Percentiles rank a stretch among this genome's conserved stretches.
phyloP scores from a whole-genome alignment of 1,284 basidiomycete genomes.

The Ustilago hordei region DNA sequence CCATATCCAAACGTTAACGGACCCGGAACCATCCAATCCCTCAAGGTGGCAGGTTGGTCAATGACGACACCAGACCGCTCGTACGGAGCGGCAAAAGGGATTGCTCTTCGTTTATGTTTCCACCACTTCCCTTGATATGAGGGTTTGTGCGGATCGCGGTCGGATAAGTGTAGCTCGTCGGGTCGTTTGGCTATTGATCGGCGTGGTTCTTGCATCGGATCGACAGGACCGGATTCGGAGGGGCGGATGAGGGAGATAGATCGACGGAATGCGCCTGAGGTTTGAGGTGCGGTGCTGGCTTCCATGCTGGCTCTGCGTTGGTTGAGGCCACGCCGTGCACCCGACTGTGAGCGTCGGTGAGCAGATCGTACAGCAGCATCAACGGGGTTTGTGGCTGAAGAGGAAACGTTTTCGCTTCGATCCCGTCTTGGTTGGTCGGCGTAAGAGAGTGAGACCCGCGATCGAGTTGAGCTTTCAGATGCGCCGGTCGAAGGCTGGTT shows the following conservation, averaged over 20 bases:
- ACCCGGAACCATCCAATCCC: slow-evolving; percentile 45
- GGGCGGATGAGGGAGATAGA: slow-evolving; percentile 20
- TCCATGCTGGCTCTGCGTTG: slow-evolving; percentile 21
- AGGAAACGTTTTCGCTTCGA: slow-evolving; percentile 22
- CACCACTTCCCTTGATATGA: slow-evolving; percentile 1
- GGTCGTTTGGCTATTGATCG: slow-evolving; percentile 46
- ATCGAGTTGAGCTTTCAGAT: slow-evolving; percentile 3
- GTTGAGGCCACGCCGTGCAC: slow-evolving; percentile 10
- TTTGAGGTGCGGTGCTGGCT: slow-evolving; percentile 6
- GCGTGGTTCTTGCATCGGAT: slow-evolving; percentile 50
- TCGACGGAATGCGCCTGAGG: slow-evolving; percentile 21
- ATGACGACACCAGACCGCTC: slow-evolving; percentile 48
- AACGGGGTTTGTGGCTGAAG: slow-evolving; percentile 2
- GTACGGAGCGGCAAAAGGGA: slow-evolving; percentile 53
- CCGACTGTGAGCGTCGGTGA: slow-evolving; percentile 30
- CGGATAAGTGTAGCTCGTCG: slow-evolving; percentile 29
- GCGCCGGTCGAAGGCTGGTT: background rate
- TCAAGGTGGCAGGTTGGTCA: slow-evolving; percentile 26
- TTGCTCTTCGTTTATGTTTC: slow-evolving; percentile 18
- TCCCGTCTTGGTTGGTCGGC: slow-evolving; percentile 18
- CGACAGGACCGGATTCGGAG: slow-evolving; percentile 23
- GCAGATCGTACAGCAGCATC: background rate
- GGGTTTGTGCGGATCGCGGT: slow-evolving; percentile 37
- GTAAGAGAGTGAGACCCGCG: slow-evolving; percentile 28
- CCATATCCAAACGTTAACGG: slow-evolving; percentile 41